These are phyloP conservation scores for Poteriospumella lacustris DNA, from an alignment of 108 stramenopile species.

Conservation along the genomic window DNA sequence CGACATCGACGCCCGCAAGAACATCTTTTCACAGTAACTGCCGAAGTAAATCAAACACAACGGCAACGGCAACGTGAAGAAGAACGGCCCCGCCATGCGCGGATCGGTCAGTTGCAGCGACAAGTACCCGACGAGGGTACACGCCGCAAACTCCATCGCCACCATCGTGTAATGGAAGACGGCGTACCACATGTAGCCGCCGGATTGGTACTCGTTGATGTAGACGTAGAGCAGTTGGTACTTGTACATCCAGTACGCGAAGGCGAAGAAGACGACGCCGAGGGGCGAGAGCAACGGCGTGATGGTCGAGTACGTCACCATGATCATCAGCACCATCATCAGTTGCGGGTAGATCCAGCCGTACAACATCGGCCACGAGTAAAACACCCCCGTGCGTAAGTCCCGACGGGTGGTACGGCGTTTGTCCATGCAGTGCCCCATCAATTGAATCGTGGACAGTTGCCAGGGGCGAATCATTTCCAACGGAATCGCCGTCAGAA, in stretches of 20 bases:
- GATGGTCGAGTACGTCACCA: constrained; percentile 29
- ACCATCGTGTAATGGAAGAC: constrained; percentile 29
- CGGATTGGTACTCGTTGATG: constrained; percentile 31
- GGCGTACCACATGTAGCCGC: constrained; percentile 49
- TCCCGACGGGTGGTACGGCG: constrained; percentile 1
- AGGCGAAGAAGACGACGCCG: constrained; percentile 23
- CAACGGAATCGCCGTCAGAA: constrained; percentile 22
- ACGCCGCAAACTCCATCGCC: not conserved
- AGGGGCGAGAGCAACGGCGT: constrained; percentile 22
- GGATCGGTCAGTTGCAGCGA: constrained; percentile 2
- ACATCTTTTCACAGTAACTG: not conserved
- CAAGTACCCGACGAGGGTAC: constrained; percentile 30
- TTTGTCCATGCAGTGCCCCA: not conserved
- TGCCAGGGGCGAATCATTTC: constrained; percentile 30
- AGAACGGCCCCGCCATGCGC: not conserved
- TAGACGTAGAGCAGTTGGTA: constrained; percentile 37
- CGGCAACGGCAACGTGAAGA: constrained; percentile 20
- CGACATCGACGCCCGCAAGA: not conserved
- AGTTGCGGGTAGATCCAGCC: constrained; percentile 35
- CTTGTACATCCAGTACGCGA: constrained; percentile 29
- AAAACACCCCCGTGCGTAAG: constrained; percentile 24
- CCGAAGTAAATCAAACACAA: constrained; percentile 20
- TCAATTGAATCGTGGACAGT: constrained; percentile 12
- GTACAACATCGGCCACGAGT: constrained; percentile 23
- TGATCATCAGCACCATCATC: constrained; percentile 32